Conservation (phyloP, 2,329 filamentous ascomycete genomes). For the Trichophyton simii region DNA sequence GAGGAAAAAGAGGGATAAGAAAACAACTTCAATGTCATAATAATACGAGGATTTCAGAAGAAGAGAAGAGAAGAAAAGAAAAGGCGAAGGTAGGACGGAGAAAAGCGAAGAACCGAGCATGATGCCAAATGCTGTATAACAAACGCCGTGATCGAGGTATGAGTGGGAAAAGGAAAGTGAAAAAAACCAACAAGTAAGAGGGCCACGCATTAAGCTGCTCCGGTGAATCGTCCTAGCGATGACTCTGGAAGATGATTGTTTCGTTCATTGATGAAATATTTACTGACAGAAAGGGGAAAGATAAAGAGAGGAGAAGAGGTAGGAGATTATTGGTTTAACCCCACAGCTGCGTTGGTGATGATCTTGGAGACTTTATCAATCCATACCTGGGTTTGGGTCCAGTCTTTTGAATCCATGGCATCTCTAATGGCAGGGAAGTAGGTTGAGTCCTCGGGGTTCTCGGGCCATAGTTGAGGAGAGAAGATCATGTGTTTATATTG, state of each 20-base stretch:
- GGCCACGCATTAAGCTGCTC: not conserved
- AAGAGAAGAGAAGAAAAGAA: not conserved
- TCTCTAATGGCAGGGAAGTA: conserved; percentile 80
- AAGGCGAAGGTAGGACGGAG: not conserved
- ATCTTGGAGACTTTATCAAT: conserved; percentile 60
- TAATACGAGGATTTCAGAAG: not conserved
- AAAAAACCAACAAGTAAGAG: not conserved
- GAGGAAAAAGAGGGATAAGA: not conserved
- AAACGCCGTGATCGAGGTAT: not conserved
- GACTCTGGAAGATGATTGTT: not conserved
- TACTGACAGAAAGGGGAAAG: not conserved
- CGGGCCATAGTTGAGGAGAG: conserved; percentile 67
- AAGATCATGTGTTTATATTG: conserved; percentile 93
- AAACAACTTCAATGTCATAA: not conserved
- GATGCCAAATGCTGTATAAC: conserved; percentile 1
- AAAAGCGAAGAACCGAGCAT: not conserved
- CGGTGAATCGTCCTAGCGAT: not conserved
- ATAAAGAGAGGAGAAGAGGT: not conserved
- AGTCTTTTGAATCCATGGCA: conserved; percentile 58
- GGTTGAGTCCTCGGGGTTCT: conserved; percentile 44
- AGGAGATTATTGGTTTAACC: conserved; percentile 25
- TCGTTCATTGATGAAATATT: not conserved
- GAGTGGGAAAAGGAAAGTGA: not conserved
- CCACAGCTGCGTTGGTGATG: conserved; percentile 48
- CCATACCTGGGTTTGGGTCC: conserved; percentile 53